These are phyloP conservation scores for Pichia sp. DNA, from an alignment of 1,139 yeast genomes.

Conservation along the genomic window DNA sequence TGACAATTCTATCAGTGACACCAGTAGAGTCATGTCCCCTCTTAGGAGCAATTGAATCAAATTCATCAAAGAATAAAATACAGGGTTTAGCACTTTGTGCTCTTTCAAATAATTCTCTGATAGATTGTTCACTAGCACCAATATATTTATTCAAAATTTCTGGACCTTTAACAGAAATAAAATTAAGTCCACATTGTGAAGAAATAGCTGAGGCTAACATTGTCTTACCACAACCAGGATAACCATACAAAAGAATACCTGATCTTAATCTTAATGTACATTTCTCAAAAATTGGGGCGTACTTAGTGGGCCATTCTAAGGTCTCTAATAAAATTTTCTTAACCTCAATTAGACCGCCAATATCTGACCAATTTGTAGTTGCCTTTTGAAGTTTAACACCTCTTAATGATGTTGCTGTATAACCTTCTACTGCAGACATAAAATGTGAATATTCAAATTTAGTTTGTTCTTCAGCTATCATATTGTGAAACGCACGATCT, in stretches of 20 bases:
- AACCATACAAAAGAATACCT: slow-evolving; percentile 86
- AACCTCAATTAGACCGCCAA: slow-evolving; percentile 81
- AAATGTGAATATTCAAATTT: slow-evolving; percentile 34
- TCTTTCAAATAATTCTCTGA: slow-evolving; percentile 85
- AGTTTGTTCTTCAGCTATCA: slow-evolving; percentile 35
- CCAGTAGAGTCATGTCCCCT: slow-evolving; percentile 98
- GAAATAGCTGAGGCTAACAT: slow-evolving; percentile 91
- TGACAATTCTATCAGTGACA: slow-evolving; percentile 95
- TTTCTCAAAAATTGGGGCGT: slow-evolving; percentile 85
- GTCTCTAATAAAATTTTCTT: slow-evolving; percentile 77
- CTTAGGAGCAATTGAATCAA: slow-evolving; percentile 95
- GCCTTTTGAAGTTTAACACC: slow-evolving; percentile 85
- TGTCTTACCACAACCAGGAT: slow-evolving; percentile 98
- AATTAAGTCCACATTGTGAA: slow-evolving; percentile 88
- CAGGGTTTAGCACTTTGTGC: slow-evolving; percentile 96
- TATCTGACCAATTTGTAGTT: slow-evolving; percentile 72
- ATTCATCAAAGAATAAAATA: slow-evolving; percentile 88
- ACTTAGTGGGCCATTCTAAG: slow-evolving; percentile 93
- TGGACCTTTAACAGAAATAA: slow-evolving; percentile 93
- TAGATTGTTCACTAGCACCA: slow-evolving; percentile 95
- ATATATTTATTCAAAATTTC: slow-evolving; percentile 92
- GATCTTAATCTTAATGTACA: slow-evolving; percentile 86
- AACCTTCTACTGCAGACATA: slow-evolving; percentile 55
- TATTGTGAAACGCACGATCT: slow-evolving; percentile 71
- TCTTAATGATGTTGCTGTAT: slow-evolving; percentile 73